Percentiles rank a stretch among this genome's conserved stretches.
phyloP scores from a whole-genome alignment of 2,329 filamentous ascomycete species.

The Neopestalotiopsis sp. region DNA sequence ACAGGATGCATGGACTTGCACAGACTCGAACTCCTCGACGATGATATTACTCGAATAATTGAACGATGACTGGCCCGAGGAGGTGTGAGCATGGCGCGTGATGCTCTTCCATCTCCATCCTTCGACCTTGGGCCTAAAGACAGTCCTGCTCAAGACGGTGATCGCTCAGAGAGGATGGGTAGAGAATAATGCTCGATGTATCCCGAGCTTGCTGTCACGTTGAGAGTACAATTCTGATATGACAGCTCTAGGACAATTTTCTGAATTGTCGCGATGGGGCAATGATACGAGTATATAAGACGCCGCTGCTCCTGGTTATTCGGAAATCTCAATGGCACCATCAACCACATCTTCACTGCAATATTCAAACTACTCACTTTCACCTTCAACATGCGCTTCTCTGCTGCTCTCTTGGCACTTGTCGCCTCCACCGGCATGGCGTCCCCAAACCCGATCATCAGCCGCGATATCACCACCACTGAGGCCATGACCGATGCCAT shows the following conservation, averaged over 20 bases:
- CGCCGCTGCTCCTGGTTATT: not conserved
- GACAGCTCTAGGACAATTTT: not conserved
- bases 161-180: not conserved
- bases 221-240: not conserved
- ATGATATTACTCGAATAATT: not conserved
- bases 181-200: not conserved
- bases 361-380: no score
- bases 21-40: not conserved
- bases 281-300: not conserved
- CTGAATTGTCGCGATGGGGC: not conserved
- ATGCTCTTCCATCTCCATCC: not conserved
- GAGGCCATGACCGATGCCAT: slow-evolving; percentile 4
- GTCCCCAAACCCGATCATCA: not conserved
- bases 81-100: not conserved
- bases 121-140: not conserved
- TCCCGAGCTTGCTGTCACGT: not conserved
- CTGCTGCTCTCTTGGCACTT: not conserved
- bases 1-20: not conserved
- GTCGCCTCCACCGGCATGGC: slow-evolving; percentile 11
- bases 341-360: not conserved
- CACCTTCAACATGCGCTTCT: slow-evolving; percentile 7
- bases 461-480: not conserved
- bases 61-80: not conserved
- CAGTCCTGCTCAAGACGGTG: not conserved
- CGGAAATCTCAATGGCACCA: not conserved